Evolutionary conservation across 768 basidiomycete genomes (phyloP).

Genomic region (Russula griseocarnosa): DNA sequence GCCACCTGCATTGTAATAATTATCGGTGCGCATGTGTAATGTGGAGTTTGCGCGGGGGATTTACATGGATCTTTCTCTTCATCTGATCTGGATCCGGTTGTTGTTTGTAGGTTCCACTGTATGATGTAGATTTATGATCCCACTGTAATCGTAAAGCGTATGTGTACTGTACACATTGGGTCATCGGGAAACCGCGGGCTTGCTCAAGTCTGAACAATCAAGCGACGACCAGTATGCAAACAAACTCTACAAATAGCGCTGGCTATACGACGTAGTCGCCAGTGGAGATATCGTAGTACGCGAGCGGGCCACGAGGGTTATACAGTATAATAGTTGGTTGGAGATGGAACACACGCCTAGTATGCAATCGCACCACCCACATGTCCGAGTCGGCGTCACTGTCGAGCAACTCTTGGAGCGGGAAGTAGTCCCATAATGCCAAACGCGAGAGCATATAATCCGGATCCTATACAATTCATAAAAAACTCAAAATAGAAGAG

Average conservation of each 20-base stretch:
- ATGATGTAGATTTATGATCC: conserved; percentile 2
- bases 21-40: not conserved
- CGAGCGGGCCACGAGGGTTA: not conserved
- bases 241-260: not conserved
- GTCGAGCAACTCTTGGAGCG: conserved; percentile 40
- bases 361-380: not conserved
- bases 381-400: conserved; percentile 11
- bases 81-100: not conserved
- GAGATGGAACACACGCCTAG: not conserved
- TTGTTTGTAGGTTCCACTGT: conserved; percentile 1
- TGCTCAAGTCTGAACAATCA: not conserved
- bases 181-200: not conserved
- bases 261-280: not conserved
- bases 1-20: conserved; percentile 31
- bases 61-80: not conserved
- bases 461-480: conserved; percentile 46
- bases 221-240: not conserved
- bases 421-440: conserved; percentile 74
- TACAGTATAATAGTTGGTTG: not conserved
- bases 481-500: not conserved
- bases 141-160: conserved; percentile 5
- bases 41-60: not conserved
- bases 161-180: not conserved
- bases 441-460: conserved; percentile 64
- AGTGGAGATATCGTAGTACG: not conserved